These are phyloP conservation scores for Pisolithus albus DNA, from an alignment of 768 basidiomycete genomes.

Conservation along the genomic window DNA sequence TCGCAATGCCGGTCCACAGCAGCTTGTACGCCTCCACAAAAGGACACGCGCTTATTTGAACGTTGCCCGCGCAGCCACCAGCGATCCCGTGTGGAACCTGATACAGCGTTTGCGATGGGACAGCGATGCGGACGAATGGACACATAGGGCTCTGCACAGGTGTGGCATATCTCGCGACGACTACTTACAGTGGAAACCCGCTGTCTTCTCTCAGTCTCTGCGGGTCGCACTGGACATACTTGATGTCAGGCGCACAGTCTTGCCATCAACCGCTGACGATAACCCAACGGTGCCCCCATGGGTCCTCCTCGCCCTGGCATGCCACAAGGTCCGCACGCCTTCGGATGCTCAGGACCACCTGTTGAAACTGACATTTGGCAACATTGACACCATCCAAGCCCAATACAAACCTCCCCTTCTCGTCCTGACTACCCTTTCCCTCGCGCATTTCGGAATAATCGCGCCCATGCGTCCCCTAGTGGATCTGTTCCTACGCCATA, in stretches of 20 bases:
- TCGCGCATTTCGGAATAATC: constrained; percentile 45
- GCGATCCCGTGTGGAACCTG: constrained; percentile 38
- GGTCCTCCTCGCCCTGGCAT: constrained; percentile 47
- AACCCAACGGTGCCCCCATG: constrained; percentile 31
- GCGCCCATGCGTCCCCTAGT: constrained; percentile 40
- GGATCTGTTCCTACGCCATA: constrained; percentile 34
- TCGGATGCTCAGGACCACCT: constrained; percentile 39
- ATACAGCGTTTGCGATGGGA: constrained; percentile 27
- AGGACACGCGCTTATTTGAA: constrained; percentile 23
- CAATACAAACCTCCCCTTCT: constrained; percentile 37
- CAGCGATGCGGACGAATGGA: background rate
- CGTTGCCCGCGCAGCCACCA: constrained; percentile 30
- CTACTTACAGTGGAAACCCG: constrained; percentile 34
- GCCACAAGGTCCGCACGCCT: constrained; percentile 39
- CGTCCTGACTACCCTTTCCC: constrained; percentile 40
- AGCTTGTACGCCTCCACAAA: constrained; percentile 15
- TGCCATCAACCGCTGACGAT: background rate
- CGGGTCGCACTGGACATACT: constrained; percentile 23
- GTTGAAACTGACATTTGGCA: constrained; percentile 36
- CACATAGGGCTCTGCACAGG: constrained; percentile 22
- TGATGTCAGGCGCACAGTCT: constrained; percentile 1
- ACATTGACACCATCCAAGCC: constrained; percentile 29
- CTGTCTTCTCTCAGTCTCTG: constrained; percentile 31
- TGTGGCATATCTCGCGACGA: constrained; percentile 31
- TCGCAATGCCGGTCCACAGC: constrained; percentile 9